Evolutionary conservation across 345 rosid species (phyloP), one percentile per base, ranked within the genome.

Genomic region (Euphorbia peplus): DNA sequence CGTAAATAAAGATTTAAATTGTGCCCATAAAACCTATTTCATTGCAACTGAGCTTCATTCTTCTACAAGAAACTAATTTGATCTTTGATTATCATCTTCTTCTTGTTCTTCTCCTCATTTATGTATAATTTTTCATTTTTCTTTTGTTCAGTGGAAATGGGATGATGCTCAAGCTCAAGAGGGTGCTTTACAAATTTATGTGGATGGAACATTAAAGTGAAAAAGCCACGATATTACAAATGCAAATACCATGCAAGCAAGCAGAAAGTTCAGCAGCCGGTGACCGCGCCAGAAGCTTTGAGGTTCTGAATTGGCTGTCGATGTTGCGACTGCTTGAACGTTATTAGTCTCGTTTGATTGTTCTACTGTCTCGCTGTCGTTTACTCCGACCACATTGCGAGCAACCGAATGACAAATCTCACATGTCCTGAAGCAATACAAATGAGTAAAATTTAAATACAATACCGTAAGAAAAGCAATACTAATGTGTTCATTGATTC

Each of bases 321-420:
- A 28, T 22, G 80, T 68, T 0, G 79, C 66, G 29, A 48, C 59
- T 18, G 77, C 60, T 32, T 32, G 37, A 8, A 70, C 69, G 41
- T 63, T 82, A 73, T 16, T 80, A 30, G 64, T 19, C 63, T 78
- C 95, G 32, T 63, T 78, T 1, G 82, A 67, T 63, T 75, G 90
- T 65, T 76, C 84, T 6, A 70, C 37, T 3, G 63, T 15, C 51
- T 75, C 91, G 10, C 66, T 46, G 62, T 86, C 97, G 42, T 37
- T 76, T 25, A 80, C 77, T 37, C 83, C 83, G n/a, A 79, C 78
- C 18, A 91, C 88, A 74, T 95, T 95, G 64, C 73, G 79, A 2
- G 98, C 98, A 6, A 85, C 44, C 21, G 98, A 81, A 63, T 86
- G 83, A 69, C 98, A 91, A 52, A 95, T 90, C 91, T 95, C 99